Evolutionary conservation across 192 early-diverging fungal species (phyloP).

Genomic region (Dissophora globulifera): DNA sequence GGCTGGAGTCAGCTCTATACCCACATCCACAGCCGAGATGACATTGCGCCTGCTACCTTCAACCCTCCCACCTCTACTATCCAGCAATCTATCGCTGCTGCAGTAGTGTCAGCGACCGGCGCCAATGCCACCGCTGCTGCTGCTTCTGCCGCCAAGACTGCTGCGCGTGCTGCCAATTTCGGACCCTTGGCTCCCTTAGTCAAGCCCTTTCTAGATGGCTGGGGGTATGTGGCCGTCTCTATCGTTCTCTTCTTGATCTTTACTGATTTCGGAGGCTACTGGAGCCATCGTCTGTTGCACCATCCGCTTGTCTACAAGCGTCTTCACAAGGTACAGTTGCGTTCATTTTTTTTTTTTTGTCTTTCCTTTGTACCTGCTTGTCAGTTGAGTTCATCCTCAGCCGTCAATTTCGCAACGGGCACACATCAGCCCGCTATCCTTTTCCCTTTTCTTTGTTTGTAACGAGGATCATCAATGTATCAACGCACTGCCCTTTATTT

Average conservation of each 20-base stretch:
- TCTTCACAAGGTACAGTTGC: slow-evolving; percentile 89
- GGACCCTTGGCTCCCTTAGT: slow-evolving; percentile 30
- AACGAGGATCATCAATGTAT: too few species aligned
- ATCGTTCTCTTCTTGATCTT: slow-evolving; percentile 85
- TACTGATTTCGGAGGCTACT: slow-evolving; percentile 96
- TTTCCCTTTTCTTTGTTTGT: background rate
- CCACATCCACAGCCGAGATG: slow-evolving; percentile 58
- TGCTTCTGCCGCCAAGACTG: slow-evolving; percentile 13
- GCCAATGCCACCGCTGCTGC: slow-evolving; percentile 24
- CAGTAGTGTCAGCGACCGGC: slow-evolving; percentile 5
- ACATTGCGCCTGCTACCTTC: slow-evolving; percentile 2
- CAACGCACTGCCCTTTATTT: too few species aligned
- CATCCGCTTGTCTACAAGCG: slow-evolving; percentile 90
- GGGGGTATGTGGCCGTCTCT: slow-evolving; percentile 76
- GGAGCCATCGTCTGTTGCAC: slow-evolving; percentile 94
- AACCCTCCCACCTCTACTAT: slow-evolving; percentile 31
- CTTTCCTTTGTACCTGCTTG: too few species aligned
- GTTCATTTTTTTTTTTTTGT: background rate
- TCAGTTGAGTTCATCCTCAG: too few species aligned
- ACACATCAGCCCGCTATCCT: too few species aligned
- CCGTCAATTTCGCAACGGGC: too few species aligned
- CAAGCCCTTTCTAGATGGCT: slow-evolving; percentile 62
- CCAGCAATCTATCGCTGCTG: slow-evolving; percentile 44
- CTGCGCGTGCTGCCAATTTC: slow-evolving; percentile 22
- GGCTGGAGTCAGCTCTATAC: slow-evolving; percentile 88